Conservation (phyloP, 257 asterid genomes). For the Misopates orontium region DNA sequence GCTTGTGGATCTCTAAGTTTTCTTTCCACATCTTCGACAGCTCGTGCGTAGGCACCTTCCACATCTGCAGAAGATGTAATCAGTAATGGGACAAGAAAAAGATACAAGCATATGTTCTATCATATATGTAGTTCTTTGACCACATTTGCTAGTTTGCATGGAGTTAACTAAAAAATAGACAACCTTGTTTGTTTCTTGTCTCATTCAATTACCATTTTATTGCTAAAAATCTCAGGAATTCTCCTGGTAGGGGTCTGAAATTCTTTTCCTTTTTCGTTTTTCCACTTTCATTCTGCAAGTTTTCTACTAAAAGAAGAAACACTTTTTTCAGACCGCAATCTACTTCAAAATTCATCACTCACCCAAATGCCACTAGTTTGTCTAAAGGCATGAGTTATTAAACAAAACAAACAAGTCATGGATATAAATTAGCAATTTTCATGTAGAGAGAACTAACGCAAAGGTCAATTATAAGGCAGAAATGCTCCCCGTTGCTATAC, state of each 20-base stretch:
- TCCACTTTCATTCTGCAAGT: constrained; percentile 20
- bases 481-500: not conserved
- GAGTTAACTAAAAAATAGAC: not conserved
- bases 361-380: constrained; percentile 12
- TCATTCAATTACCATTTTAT: not conserved
- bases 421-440: not conserved
- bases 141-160: not conserved
- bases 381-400: not conserved
- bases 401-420: not conserved
- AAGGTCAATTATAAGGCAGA: not conserved
- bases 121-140: not conserved
- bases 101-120: constrained; percentile 7
- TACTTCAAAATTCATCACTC: not conserved
- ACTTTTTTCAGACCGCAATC: not conserved
- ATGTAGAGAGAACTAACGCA: not conserved
- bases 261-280: not conserved
- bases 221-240: not conserved
- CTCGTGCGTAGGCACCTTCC: constrained; percentile 55
- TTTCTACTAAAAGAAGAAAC: constrained; percentile 4
- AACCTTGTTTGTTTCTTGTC: constrained; percentile 13
- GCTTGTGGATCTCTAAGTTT: constrained; percentile 74
- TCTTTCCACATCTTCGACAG: constrained; percentile 56
- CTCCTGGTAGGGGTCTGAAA: not conserved
- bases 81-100: constrained; percentile 22
- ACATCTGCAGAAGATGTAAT: constrained; percentile 44